Percentiles rank a stretch among this genome's conserved stretches.
phyloP scores from a whole-genome alignment of 2,329 filamentous ascomycete genomes.

The Sphaerostilbella broomeana region DNA sequence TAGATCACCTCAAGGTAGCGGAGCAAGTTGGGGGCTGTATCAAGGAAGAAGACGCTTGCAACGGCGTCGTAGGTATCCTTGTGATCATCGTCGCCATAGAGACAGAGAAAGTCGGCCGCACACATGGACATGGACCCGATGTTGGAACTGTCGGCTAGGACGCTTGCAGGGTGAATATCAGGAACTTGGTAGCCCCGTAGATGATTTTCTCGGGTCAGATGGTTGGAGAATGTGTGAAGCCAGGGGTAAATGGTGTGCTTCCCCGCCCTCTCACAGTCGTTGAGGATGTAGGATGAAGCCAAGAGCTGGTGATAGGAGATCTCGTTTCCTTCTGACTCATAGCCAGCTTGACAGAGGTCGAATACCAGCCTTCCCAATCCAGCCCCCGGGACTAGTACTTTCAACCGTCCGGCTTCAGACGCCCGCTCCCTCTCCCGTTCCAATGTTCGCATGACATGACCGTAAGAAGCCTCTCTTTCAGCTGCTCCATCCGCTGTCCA shows the following conservation, averaged over 20 bases:
- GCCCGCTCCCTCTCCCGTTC: conserved; percentile 35
- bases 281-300: conserved; percentile 71
- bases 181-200: conserved; percentile 68
- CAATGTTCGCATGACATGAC: conserved; percentile 63
- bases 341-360: conserved; percentile 71
- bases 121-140: conserved; percentile 81
- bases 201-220: conserved; percentile 66
- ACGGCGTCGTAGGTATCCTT: conserved; percentile 68
- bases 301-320: conserved; percentile 97
- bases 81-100: conserved; percentile 64
- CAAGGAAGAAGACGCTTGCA: conserved; percentile 89
- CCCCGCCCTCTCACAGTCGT: conserved; percentile 52
- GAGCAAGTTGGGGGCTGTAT: conserved; percentile 90
- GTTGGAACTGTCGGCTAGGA: conserved; percentile 34
- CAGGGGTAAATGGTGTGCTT: conserved; percentile 78
- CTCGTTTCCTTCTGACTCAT: conserved; percentile 79
- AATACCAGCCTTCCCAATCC: conserved; percentile 85
- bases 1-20: conserved; percentile 79
- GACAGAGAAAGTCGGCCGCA: conserved; percentile 84
- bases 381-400: conserved; percentile 80
- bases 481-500: conserved; percentile 73
- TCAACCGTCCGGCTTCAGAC: conserved; percentile 38
- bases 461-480: conserved; percentile 74
- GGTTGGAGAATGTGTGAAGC: conserved; percentile 82
- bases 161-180: conserved; percentile 65